Evolutionary conservation across 2,329 filamentous ascomycete species (phyloP), one percentile per base, ranked within the genome.

Genomic region (Alternaria tenuissima): DNA sequence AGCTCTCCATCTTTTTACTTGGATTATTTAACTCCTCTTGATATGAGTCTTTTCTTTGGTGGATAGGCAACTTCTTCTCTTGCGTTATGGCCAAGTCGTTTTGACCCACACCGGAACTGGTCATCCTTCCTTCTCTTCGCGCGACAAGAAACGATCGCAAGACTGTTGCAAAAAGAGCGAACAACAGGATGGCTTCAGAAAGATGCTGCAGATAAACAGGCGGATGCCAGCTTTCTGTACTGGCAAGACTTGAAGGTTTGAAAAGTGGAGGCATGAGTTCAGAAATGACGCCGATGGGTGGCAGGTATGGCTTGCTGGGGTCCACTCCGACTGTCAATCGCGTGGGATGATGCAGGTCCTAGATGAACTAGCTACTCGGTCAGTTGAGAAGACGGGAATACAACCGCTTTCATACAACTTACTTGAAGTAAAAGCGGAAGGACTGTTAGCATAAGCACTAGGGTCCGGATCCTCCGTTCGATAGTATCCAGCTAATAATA

Each of bases 391-490:
- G 53, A 63, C 68, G 66, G 67, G 63, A 64, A 52, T 30, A 52
- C 46, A 61, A 59, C 64, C 64, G 57, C 61, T 76, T 78, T 74
- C 71, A 77, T 72, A 75, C 60, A 69, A 76, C 75, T 68, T 60
- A 75, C 74, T 20, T 55, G 24, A 38, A 72, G 69, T 46, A 64
- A 71, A 72, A 60, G 63, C 64, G 69, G 66, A 65, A 71, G 64
- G 68, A 65, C 67, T 64, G 69, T 74, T 75, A 59, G 68, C 66
- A 73, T 76, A 76, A 77, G 75, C 74, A 71, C 74, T 76, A 76
- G 65, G 64, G 59, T 59, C 42, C 32, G 59, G 43, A 59, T 64
- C 63, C 57, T 52, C 67, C 72, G 67, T 64, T 71, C 53, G 64
- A 65, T 64, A 69, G 39, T 38, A 57, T 52, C 73, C 69, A 74